These are phyloP conservation scores for Sphaerosporella brunnea DNA, from an alignment of 495 filamentous ascomycete genomes.

Conservation along the genomic window DNA sequence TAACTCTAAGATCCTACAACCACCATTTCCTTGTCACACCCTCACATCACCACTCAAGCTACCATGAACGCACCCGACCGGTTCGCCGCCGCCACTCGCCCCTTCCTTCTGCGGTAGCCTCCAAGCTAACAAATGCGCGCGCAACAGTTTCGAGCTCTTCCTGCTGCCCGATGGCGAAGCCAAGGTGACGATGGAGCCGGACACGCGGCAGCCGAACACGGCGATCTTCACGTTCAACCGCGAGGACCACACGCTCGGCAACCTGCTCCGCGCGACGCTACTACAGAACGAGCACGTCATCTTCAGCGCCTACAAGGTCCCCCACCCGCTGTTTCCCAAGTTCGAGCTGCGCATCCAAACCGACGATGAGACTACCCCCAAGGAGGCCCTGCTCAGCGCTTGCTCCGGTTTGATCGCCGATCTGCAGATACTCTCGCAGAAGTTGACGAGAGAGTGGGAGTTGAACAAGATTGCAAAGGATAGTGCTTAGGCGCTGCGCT, in stretches of 20 bases:
- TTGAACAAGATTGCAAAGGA: conserved; percentile 71
- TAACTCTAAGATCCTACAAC: no score
- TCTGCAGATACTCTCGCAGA: conserved; percentile 54
- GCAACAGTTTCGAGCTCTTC: conserved; percentile 75
- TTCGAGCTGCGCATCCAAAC: conserved; percentile 84
- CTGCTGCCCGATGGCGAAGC: conserved; percentile 71
- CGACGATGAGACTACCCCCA: conserved; percentile 68
- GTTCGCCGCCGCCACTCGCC: no score
- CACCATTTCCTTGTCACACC: no score
- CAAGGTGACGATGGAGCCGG: conserved; percentile 69
- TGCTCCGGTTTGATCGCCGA: conserved; percentile 64
- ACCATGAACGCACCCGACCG: conserved; percentile 24
- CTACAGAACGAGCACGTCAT: conserved; percentile 58
- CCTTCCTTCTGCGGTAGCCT: neutral
- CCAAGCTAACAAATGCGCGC: no score
- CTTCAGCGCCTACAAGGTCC: conserved; percentile 78
- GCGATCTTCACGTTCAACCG: conserved; percentile 88
- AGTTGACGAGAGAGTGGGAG: conserved; percentile 92
- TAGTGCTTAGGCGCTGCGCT: no score
- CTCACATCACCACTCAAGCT: no score
- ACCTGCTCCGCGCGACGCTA: conserved; percentile 67
- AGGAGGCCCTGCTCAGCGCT: conserved; percentile 61
- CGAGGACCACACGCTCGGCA: conserved; percentile 92
- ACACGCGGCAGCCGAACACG: conserved; percentile 72
- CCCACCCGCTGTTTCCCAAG: conserved; percentile 70